phyloP scores from a whole-genome alignment of 1,139 yeast genomes.

The Saccharomyces hybrid region DNA sequence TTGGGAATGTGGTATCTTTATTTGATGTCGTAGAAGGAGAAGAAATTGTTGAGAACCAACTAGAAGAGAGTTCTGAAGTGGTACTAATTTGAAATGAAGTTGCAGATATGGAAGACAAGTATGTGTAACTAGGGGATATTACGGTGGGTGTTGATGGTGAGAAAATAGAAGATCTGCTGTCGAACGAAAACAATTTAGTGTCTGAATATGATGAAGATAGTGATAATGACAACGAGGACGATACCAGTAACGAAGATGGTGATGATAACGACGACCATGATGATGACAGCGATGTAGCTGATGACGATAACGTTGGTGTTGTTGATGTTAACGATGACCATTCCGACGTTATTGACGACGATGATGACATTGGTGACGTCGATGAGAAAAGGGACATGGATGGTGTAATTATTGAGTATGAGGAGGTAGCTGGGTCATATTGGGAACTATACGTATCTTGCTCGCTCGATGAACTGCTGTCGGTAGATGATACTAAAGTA shows the following conservation, averaged over 20 bases:
- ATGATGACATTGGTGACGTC: neutral
- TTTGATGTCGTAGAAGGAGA: neutral
- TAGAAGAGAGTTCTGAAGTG: neutral
- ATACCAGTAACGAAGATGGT: neutral
- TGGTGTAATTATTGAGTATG: neutral
- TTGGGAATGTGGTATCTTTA: neutral
- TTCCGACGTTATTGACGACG: neutral
- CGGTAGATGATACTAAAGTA: neutral
- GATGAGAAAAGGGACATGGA: neutral
- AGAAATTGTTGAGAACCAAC: neutral
- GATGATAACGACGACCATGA: neutral
- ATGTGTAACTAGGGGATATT: neutral
- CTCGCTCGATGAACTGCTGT: neutral
- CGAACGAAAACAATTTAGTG: neutral
- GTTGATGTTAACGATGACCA: neutral
- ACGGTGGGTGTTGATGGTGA: slow-evolving; percentile 1
- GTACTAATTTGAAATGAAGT: neutral
- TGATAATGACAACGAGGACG: neutral
- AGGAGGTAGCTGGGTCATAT: neutral
- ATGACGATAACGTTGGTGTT: neutral
- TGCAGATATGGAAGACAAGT: slow-evolving; percentile 1
- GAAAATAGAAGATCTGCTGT: neutral
- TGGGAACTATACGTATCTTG: neutral
- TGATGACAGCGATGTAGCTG: neutral
- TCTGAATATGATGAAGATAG: neutral